Percentiles rank a stretch among this genome's conserved stretches.
Evolutionary conservation across 2,329 filamentous ascomycete genomes (phyloP).

Genomic region (Cercospora sojina): DNA sequence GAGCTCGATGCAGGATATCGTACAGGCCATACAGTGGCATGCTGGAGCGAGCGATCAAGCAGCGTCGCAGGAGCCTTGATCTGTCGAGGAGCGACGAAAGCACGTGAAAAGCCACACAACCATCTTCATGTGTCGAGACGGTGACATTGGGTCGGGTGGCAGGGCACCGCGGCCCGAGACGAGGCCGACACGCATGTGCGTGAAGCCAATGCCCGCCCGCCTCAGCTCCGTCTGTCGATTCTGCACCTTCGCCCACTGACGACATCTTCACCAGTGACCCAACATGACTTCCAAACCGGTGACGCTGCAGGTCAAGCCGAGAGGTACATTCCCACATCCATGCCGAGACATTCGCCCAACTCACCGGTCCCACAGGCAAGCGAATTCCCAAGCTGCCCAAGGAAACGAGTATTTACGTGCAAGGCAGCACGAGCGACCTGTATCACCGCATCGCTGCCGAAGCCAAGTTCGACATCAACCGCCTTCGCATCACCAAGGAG

Average conservation of each 20-base stretch:
- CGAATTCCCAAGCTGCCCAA: conserved; percentile 62
- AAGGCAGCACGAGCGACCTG: conserved; percentile 55
- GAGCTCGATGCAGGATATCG: background rate
- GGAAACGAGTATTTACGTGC: conserved; percentile 52
- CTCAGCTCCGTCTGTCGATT: background rate
- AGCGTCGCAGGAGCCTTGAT: background rate
- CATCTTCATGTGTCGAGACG: background rate
- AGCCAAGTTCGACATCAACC: conserved; percentile 57
- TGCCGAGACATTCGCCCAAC: conserved; percentile 1
- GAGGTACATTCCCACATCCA: conserved; percentile 38
- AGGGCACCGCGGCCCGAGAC: conserved; percentile 1
- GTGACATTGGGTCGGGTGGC: background rate
- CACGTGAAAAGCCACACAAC: background rate
- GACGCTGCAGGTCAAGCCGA: conserved; percentile 46
- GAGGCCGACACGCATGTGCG: conserved; percentile 4
- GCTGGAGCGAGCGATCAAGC: background rate
- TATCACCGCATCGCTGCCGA: conserved; percentile 57
- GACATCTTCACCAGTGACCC: background rate
- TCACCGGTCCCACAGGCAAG: conserved; percentile 50
- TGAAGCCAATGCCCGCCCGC: background rate
- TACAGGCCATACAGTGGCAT: background rate
- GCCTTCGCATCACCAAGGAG: conserved; percentile 63
- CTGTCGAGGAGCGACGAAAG: too few species aligned
- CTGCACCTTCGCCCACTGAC: background rate
- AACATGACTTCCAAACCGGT: conserved; percentile 47